Evolutionary conservation across 257 asterid species (phyloP), one percentile per base, ranked within the genome.

Genomic region (Thymus mandschuricus): DNA sequence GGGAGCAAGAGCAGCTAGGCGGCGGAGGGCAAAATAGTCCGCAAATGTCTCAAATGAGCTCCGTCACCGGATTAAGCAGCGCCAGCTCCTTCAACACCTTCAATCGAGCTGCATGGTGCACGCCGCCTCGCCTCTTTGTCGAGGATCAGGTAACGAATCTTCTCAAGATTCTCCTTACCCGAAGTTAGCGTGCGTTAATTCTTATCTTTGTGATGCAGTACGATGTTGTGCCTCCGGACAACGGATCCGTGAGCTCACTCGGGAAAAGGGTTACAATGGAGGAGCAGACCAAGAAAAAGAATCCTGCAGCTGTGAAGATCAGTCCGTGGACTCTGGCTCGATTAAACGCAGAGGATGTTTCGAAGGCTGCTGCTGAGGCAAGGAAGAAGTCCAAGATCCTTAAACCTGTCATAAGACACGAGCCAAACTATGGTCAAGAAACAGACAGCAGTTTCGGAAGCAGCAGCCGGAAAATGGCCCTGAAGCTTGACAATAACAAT

Each of bases 331-430:
- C 97, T 2, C 69, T 95, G 68, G 97, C 99, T 12, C 88, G 98
- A 10, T 68, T 95, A 70, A 92, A 95, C 27, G 89, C 98, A 0
- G 97, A 95, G 31, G 97, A 92, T 40, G 97, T 92, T 11, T 75
- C 99, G 2, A 92, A 90, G 74, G 97, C 96, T 27, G 99, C 99
- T 75, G 97, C 98, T 10, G 99, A 95, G 80, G 96, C 98, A 8
- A 83, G 98, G 64, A 92, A 85, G 79, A 92, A 86, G 81, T 95
- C 99, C 35, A 95, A 88, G 82, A 83, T 90, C 60, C 77, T 88
- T 58, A 93, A 90, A 64, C 98, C 98, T 10, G 83, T 95, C 0
- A 59, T 45, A 35, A 84, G 95, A 71, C 86, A 69, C 29, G 88
- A 88, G 68, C 34, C 83, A 1, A 81, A 78, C 41, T 83, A 76